Conservation (phyloP, 208 protist species). For the Leishmania martiniquensis region DNA sequence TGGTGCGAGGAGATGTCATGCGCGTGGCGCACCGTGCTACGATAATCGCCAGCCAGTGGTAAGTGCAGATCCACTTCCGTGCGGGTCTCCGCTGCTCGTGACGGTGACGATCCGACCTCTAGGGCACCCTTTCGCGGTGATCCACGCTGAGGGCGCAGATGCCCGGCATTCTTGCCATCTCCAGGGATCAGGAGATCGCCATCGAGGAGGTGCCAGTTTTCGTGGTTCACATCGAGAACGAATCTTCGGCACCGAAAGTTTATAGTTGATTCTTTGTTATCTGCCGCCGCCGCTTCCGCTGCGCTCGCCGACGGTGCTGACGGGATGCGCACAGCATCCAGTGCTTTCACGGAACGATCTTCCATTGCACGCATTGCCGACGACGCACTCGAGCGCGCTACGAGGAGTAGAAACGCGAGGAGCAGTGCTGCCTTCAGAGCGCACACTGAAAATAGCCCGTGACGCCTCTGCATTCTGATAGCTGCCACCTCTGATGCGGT, state of each 20-base stretch:
- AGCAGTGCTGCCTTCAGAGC: background rate
- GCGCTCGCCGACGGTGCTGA: background rate
- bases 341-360: background rate
- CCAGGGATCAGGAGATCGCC: constrained; percentile 23
- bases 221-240: constrained; percentile 9
- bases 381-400: background rate
- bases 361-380: background rate
- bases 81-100: background rate
- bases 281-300: background rate
- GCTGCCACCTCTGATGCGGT: background rate
- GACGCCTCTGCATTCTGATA: background rate
- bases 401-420: background rate
- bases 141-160: background rate
- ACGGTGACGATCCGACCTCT: background rate
- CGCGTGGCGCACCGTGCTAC: background rate
- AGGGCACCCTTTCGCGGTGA: background rate
- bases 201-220: constrained; percentile 22
- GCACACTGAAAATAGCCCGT: background rate
- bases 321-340: background rate
- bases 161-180: background rate
- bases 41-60: background rate
- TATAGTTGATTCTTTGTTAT: background rate
- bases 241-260: background rate
- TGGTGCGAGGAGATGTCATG: background rate
- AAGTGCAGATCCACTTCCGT: background rate